Evolutionary conservation across 306 rosid species (phyloP), one percentile per base, ranked within the genome.

Genomic region (Corylus americana): DNA sequence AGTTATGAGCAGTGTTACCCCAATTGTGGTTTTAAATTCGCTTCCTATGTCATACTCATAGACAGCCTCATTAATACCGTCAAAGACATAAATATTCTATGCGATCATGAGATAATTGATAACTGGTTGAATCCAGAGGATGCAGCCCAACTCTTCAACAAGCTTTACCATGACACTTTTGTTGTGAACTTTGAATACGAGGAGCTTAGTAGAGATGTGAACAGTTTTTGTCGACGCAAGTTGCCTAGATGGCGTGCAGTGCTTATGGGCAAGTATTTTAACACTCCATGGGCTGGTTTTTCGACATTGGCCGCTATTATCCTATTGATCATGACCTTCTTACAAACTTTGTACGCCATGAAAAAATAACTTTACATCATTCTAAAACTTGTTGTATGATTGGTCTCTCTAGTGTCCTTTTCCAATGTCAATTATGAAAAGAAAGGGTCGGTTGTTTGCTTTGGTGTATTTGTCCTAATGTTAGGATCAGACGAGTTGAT

Each of bases 31-130:
- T 31, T 31, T 2, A 57, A 0, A 18, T 42, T 82, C 39, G 73
- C 79, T 16, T 82, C 82, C 5, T 82, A 82, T 4, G 79, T 76
- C 0, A 11, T 78, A 7, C 39, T 82, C 37, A 20, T 82, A 58
- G 79, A 77, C 44, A 77, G 57, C 37, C 82, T 78, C 13, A 77
- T 82, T 14, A 53, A 66, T 39, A 12, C 82, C 0, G n/a, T 0
- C 0, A 29, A 5, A 1, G 82, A 78, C 25, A 39, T 55, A 9
- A 22, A 82, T 0, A 39, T 77, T 1, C 73, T 82, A 3, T 54
- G 72, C 8, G 35, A 82, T 20, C 73, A n/a, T 10, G 1, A 3
- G 57, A 71, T 61, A 39, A 11, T 76, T 27, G 22, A 2, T 25
- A 37, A 27, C 1, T 81, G 74, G 77, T 11, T 81, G 68, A 70